phyloP scores from a whole-genome alignment of 2,329 filamentous ascomycete genomes.

The Niveomyces coronatus region DNA sequence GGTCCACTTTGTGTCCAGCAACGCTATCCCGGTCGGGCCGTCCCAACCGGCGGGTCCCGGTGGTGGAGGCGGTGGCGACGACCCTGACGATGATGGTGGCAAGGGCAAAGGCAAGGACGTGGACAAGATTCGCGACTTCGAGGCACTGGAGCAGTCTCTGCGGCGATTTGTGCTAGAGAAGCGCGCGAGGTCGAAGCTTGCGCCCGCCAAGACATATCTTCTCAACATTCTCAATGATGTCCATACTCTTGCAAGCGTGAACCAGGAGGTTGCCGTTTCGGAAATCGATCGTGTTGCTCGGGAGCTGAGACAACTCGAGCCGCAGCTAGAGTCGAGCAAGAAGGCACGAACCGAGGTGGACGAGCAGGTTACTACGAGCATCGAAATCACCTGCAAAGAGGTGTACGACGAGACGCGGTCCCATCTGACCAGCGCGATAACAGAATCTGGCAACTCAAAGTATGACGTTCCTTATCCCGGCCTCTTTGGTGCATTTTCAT shows the following conservation, averaged over 20 bases:
- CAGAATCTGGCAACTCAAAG: slow-evolving; percentile 63
- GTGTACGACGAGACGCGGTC: slow-evolving; percentile 77
- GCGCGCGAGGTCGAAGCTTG: slow-evolving; percentile 86
- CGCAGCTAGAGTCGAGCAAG: slow-evolving; percentile 72
- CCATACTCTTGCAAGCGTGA: slow-evolving; percentile 71
- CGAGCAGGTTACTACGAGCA: slow-evolving; percentile 69
- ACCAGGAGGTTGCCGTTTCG: slow-evolving; percentile 73
- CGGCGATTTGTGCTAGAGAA: slow-evolving; percentile 93
- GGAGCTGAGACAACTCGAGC: slow-evolving; percentile 75
- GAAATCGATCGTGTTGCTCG: slow-evolving; percentile 75
- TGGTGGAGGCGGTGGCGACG: slow-evolving; percentile 45
- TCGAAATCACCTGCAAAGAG: slow-evolving; percentile 75
- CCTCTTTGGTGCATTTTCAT: slow-evolving; percentile 74
- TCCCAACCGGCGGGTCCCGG: slow-evolving; percentile 45
- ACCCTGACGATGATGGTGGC: slow-evolving; percentile 47
- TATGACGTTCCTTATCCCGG: slow-evolving; percentile 82
- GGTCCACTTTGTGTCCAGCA: slow-evolving; percentile 96
- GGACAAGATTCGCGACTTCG: slow-evolving; percentile 83
- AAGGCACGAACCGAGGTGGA: slow-evolving; percentile 71
- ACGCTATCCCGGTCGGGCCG: slow-evolving; percentile 71
- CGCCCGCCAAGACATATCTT: slow-evolving; percentile 90
- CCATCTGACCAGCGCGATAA: slow-evolving; percentile 65
- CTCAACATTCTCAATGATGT: slow-evolving; percentile 88
- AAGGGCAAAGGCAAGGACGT: slow-evolving; percentile 79
- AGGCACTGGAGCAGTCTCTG: slow-evolving; percentile 77